Percentiles rank a stretch among this genome's conserved stretches.
Evolutionary conservation across 371 early-diverging fungal genomes (phyloP).

Genomic region (Mortierella sp.): DNA sequence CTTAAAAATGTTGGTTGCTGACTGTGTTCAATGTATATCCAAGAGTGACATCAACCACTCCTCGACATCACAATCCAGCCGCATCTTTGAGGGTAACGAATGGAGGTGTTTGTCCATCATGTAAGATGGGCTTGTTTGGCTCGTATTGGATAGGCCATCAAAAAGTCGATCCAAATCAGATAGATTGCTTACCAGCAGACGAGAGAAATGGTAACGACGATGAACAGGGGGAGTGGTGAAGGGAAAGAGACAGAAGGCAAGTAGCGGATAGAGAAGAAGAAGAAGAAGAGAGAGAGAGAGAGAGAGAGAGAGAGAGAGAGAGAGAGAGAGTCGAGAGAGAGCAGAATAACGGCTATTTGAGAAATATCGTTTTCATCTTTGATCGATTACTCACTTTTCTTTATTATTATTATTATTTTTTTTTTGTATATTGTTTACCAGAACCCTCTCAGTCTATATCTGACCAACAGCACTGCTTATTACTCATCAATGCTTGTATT

Average conservation of each 20-base stretch:
- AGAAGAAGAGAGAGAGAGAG: constrained; percentile 1
- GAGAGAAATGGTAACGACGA: constrained; percentile 7
- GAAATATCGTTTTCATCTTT: not conserved
- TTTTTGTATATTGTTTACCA: too few relatives aligned
- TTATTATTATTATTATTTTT: not conserved
- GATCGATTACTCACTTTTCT: constrained; percentile 25
- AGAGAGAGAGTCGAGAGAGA: constrained; percentile 1
- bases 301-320: constrained; percentile 3
- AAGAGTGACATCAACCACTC: not conserved
- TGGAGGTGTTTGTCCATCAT: not conserved
- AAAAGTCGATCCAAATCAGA: not conserved
- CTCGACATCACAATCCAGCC: too few relatives aligned
- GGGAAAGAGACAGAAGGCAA: not conserved
- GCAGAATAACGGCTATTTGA: constrained; percentile 7
- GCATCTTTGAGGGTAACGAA: not conserved
- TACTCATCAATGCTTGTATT: too few relatives aligned
- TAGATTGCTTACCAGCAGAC: constrained; percentile 17
- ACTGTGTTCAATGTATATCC: not conserved
- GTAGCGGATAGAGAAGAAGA: constrained; percentile 5
- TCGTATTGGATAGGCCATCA: not conserved
- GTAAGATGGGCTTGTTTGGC: too few relatives aligned
- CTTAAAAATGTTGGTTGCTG: not conserved
- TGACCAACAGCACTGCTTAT: too few relatives aligned
- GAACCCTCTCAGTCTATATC: too few relatives aligned
- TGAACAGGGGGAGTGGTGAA: not conserved